Base-by-base conservation (phyloP, 768 basidiomycete species). In the Agaricus subrufescens region DNA sequence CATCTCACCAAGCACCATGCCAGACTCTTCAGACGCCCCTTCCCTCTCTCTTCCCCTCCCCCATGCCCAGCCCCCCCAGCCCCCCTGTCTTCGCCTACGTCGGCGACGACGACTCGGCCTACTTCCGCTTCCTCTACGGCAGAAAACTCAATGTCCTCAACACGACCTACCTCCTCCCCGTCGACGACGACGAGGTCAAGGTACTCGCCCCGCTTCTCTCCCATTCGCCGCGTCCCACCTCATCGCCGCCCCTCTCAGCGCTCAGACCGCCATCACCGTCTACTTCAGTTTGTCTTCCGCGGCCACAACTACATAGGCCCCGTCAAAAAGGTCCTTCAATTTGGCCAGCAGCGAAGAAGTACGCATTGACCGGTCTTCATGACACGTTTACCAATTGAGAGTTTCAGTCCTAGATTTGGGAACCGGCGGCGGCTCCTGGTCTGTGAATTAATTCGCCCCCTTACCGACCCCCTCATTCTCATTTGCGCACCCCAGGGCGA, bases 251-350 rank as follows among this genome's bases (percentile, higher is more conserved):
- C 30, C 34, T 30, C 53, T 47, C 63, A 88, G 85, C 84, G 86
- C 53, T 82, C 78, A 31, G 79, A 84, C 54, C 73, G 83, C 6
- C 78, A 83, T 57, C 86, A 89, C 64, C 76, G 82, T 48, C 75
- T 86, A 68, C 66, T 87, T n/a, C 77, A 85, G 62, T 88, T 86
- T 63, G 76, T 89, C 15, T 81, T 86, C 54, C 71, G 69, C 25
- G 84, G 85, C 49, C 79, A 75, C 63, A 85, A 82, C 64, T 86
- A 86, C 61, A 72, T 86, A 19, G 87, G 87, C 4, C 87, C 87
- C 26, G 75, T 87, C 4, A 77, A 75, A 50, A 76, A 82, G 50
- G 78, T 76, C 23, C 74, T 89, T 2, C 79, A 76, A 58, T 75
- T 78, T 60, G 79, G 78, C 46, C 67, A 74, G 58, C 74, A 76